These are phyloP conservation scores for Stropharia rugosoannulata DNA, from an alignment of 768 basidiomycete genomes.

Conservation along the genomic window DNA sequence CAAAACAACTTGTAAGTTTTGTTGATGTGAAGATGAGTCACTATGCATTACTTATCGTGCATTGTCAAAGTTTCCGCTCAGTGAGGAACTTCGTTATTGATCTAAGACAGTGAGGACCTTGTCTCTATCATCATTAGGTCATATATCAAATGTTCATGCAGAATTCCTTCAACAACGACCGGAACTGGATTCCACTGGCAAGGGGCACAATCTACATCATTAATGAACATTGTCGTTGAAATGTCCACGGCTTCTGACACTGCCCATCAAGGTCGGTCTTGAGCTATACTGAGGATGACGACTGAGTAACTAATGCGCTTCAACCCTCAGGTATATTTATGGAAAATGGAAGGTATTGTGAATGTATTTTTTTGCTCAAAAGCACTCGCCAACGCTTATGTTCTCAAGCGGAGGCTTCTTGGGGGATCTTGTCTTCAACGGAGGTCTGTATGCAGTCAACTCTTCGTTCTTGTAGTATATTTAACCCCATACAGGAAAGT, in stretches of 20 bases:
- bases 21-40: neutral
- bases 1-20: constrained; percentile 65
- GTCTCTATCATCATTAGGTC: neutral
- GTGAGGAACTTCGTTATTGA: constrained; percentile 78
- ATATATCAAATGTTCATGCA: constrained; percentile 8
- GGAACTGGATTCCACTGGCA: constrained; percentile 84
- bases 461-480: neutral
- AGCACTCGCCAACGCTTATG: neutral
- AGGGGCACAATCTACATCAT: constrained; percentile 74
- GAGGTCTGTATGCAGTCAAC: constrained; percentile 37
- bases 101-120: constrained; percentile 37
- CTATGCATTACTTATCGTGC: neutral
- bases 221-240: constrained; percentile 69
- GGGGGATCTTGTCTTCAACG: constrained; percentile 53
- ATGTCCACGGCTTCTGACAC: constrained; percentile 69
- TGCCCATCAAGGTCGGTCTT: constrained; percentile 58
- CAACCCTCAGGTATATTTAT: constrained; percentile 54
- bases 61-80: constrained; percentile 54
- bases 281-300: neutral
- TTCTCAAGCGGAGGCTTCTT: constrained; percentile 47
- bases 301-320: neutral
- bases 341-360: constrained; percentile 71
- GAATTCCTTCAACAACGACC: constrained; percentile 48
- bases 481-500: constrained; percentile 45
- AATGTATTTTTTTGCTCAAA: neutral